A percentile compares a stretch with the other conserved stretches of the same genome.
Evolutionary conservation across 2,329 filamentous ascomycete species (phyloP).

Genomic region (Fusarium sp.): DNA sequence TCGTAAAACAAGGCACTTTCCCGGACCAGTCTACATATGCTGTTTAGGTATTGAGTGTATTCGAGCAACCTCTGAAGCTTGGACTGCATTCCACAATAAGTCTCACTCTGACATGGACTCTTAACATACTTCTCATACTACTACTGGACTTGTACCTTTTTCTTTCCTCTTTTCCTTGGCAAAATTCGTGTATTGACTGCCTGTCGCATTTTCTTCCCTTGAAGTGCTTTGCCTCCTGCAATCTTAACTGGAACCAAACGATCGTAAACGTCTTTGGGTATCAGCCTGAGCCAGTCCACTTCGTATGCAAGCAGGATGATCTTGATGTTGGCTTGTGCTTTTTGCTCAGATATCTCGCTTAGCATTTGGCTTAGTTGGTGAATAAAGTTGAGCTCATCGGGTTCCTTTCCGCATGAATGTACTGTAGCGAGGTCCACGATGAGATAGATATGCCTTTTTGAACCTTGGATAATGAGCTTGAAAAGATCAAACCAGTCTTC

Average conservation of each 20-base stretch:
- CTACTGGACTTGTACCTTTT: background rate
- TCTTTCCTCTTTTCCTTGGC: background rate
- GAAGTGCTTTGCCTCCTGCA: background rate
- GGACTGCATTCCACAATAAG: too few species aligned
- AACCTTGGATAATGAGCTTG: background rate
- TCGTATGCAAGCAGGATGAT: slow-evolving; percentile 10
- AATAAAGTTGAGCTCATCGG: background rate
- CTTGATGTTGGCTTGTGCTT: background rate
- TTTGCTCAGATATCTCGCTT: fast-evolving
- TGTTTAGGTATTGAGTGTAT: too few species aligned
- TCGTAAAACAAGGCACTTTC: too few species aligned
- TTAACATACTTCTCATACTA: background rate
- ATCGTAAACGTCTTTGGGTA: background rate
- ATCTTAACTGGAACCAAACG: background rate
- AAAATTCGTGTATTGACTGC: background rate
- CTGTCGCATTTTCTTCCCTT: slow-evolving; percentile 1
- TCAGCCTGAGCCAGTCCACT: background rate
- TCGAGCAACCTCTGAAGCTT: too few species aligned
- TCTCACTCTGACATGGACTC: too few species aligned
- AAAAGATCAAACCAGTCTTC: slow-evolving; percentile 8
- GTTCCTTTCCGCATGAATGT: background rate
- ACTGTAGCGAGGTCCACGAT: slow-evolving; percentile 12
- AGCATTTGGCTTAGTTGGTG: background rate
- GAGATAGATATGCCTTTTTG: slow-evolving; percentile 2
- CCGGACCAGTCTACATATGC: too few species aligned